A percentile compares a stretch with the other conserved stretches of the same genome.
These are phyloP conservation scores for Leishmania arabica DNA, from an alignment of 208 protist genomes.

Conservation along the genomic window DNA sequence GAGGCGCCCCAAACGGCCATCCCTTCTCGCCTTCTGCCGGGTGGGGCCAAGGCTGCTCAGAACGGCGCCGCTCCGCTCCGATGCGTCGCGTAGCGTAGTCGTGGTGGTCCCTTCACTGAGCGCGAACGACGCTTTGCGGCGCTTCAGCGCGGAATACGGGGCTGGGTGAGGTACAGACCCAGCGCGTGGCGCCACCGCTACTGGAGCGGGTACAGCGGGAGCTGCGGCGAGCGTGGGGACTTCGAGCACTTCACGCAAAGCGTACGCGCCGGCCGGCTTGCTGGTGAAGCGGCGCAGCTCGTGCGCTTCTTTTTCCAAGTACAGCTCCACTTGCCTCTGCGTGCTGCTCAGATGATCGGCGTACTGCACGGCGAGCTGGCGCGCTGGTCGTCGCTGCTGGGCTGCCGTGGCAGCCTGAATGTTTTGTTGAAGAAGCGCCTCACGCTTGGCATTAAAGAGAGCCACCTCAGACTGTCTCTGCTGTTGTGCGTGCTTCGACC, in stretches of 20 bases:
- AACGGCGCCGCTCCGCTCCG: constrained; percentile 11
- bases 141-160: constrained; percentile 1
- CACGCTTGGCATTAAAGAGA: constrained; percentile 33
- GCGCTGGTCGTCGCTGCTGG: constrained; percentile 50
- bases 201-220: neutral
- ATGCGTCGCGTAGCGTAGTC: constrained; percentile 11
- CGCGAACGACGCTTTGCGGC: neutral
- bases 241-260: constrained; percentile 65
- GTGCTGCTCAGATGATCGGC: constrained; percentile 41
- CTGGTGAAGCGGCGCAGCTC: constrained; percentile 62
- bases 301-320: constrained; percentile 38
- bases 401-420: constrained; percentile 31
- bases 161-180: neutral
- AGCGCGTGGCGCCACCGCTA: neutral
- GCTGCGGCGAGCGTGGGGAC: constrained; percentile 12
- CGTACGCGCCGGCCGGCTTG: constrained; percentile 56
- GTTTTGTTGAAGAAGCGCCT: constrained; percentile 40
- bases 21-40: constrained; percentile 3
- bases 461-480: constrained; percentile 29
- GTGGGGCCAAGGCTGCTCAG: constrained; percentile 3
- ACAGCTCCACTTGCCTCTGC: constrained; percentile 31
- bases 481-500: constrained; percentile 26
- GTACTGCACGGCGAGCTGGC: constrained; percentile 29
- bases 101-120: constrained; percentile 6
- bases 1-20: neutral